phyloP scores from a whole-genome alignment of 2,329 filamentous ascomycete species.

The Penicillium sp. region DNA sequence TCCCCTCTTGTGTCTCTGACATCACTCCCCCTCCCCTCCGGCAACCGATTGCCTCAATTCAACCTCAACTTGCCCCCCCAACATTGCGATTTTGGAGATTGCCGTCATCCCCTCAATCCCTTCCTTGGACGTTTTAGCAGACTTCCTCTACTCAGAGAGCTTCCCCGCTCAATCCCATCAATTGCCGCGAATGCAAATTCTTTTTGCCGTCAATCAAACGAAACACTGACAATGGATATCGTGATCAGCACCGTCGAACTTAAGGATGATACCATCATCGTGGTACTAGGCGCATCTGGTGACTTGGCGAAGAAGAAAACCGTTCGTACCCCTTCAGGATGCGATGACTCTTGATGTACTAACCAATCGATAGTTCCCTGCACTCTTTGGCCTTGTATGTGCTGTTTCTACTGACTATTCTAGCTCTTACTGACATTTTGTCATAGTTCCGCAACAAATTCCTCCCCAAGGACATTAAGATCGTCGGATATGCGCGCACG shows the following conservation, averaged over 20 bases:
- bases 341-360: constrained; percentile 15
- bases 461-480: constrained; percentile 90
- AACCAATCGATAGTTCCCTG: constrained; percentile 69
- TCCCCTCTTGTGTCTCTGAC: constrained; percentile 32
- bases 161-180: constrained; percentile 20
- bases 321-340: constrained; percentile 51
- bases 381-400: constrained; percentile 94
- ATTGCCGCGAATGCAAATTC: constrained; percentile 17
- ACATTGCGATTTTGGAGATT: not conserved
- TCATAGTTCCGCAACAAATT: constrained; percentile 95
- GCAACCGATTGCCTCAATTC: constrained; percentile 15
- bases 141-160: constrained; percentile 3
- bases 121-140: not conserved
- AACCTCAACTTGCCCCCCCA: constrained; percentile 7
- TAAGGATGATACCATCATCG: constrained; percentile 96
- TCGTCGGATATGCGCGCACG: constrained; percentile 97
- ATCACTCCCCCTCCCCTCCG: constrained; percentile 35
- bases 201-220: constrained; percentile 6
- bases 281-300: constrained; percentile 94
- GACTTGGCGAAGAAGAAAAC: constrained; percentile 99
- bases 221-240: constrained; percentile 40
- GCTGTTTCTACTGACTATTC: not conserved
- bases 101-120: not conserved
- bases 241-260: constrained; percentile 76
- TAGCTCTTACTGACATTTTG: constrained; percentile 12